phyloP scores from a whole-genome alignment of 768 basidiomycete species.

The Suillus subluteus region DNA sequence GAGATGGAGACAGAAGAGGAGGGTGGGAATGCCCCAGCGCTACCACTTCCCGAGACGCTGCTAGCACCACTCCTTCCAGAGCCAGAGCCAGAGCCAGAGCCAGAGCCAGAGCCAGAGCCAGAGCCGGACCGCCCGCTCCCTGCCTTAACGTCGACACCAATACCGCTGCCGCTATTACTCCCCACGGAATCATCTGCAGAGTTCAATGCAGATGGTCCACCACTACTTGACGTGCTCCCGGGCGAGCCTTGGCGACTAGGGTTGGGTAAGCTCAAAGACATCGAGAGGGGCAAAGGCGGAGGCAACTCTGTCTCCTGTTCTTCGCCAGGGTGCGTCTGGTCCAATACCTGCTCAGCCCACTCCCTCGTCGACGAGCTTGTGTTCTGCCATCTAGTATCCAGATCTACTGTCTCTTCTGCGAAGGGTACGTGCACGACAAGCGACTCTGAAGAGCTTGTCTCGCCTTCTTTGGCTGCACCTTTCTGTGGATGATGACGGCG shows the following conservation, averaged over 20 bases:
- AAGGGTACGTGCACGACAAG: constrained; percentile 36
- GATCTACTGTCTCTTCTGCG: constrained; percentile 19
- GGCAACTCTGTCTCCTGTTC: constrained; percentile 12
- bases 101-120: neutral
- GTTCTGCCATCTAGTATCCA: constrained; percentile 23
- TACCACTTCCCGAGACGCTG: constrained; percentile 16
- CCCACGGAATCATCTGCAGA: constrained; percentile 30
- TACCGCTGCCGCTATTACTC: constrained; percentile 15
- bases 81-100: constrained; percentile 5
- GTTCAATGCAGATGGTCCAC: constrained; percentile 25
- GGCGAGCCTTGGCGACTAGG: constrained; percentile 28
- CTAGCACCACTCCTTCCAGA: neutral
- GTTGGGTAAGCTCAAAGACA: constrained; percentile 14
- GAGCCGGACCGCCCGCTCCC: constrained; percentile 12
- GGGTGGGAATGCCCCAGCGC: constrained; percentile 14
- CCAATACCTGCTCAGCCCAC: constrained; percentile 50
- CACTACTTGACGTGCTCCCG: constrained; percentile 27
- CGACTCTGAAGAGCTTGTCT: constrained; percentile 22
- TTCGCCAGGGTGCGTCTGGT: constrained; percentile 29
- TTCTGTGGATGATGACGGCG: constrained; percentile 16
- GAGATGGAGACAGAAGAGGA: constrained; percentile 24
- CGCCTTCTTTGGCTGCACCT: constrained; percentile 12
- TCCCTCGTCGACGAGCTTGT: constrained; percentile 39
- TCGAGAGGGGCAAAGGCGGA: constrained; percentile 9
- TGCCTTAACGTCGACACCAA: constrained; percentile 12